Evolutionary conservation across 208 protist species (phyloP).

Genomic region (Balamuthia mandrillaris): DNA sequence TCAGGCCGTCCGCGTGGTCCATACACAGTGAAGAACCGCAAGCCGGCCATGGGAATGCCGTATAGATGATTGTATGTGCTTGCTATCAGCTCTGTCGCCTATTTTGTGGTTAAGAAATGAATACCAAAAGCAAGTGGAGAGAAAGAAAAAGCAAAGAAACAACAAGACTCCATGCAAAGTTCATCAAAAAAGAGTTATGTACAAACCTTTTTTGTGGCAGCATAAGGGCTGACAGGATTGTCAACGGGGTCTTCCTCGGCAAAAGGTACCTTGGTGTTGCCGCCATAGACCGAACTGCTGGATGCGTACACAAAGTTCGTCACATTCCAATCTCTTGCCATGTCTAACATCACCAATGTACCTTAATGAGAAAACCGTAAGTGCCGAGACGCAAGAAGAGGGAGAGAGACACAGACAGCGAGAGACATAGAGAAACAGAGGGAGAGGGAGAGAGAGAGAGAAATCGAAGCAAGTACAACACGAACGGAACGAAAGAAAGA

Average conservation of each 20-base stretch:
- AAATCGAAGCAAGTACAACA: not conserved
- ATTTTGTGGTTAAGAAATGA: too few relatives aligned
- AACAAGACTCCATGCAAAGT: too few relatives aligned
- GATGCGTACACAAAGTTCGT: conserved; percentile 38
- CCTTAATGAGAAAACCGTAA: not conserved
- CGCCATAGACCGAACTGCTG: conserved; percentile 30
- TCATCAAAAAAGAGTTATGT: too few relatives aligned
- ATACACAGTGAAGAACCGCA: conserved; percentile 41
- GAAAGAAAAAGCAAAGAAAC: too few relatives aligned
- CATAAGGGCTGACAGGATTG: conserved; percentile 33
- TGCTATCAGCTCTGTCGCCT: conserved; percentile 32
- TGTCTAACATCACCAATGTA: conserved; percentile 41
- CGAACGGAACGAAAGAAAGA: not conserved
- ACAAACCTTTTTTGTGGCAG: conserved; percentile 36
- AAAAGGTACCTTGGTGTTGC: conserved; percentile 30
- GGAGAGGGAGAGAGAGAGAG: not conserved
- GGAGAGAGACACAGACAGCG: too few relatives aligned
- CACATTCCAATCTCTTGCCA: conserved; percentile 29
- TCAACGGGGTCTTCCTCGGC: conserved; percentile 28
- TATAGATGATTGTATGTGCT: conserved; percentile 38
- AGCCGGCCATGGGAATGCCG: conserved; percentile 18
- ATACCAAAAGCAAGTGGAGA: too few relatives aligned
- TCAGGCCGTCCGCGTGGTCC: conserved; percentile 22
- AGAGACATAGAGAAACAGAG: not conserved
- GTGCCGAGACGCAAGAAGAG: too few relatives aligned